Percentiles rank a stretch among this genome's conserved stretches.
Conservation (phyloP, 495 filamentous ascomycete genomes). For the Rhizodiscina lignyota region DNA sequence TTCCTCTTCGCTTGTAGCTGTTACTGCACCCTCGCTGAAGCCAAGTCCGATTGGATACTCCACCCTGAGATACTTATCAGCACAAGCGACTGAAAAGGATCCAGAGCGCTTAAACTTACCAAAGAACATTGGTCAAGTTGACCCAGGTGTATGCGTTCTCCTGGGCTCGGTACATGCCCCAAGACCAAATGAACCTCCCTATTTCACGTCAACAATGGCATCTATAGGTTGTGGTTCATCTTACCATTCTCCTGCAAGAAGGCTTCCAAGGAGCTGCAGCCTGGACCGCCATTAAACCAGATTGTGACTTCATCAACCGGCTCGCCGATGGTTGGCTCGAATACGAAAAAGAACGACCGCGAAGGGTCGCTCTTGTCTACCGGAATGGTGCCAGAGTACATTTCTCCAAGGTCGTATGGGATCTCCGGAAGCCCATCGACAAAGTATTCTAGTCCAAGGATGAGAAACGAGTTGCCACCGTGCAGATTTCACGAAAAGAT, state of each 20-base stretch:
- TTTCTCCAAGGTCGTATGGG: slow-evolving; percentile 1
- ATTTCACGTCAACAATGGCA: too few relatives aligned
- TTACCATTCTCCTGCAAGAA: slow-evolving; percentile 1
- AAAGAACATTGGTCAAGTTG: slow-evolving; percentile 1
- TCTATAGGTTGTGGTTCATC: too few relatives aligned
- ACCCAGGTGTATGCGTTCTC: not conserved
- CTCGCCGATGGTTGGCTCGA: slow-evolving; percentile 1
- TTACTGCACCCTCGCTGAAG: not conserved
- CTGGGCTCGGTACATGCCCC: not conserved
- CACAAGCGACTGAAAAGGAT: too few relatives aligned
- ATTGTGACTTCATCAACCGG: slow-evolving; percentile 1
- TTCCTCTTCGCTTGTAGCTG: slow-evolving; percentile 1
- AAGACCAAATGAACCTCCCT: too few relatives aligned
- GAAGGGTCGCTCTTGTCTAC: slow-evolving; percentile 4
- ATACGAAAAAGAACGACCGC: slow-evolving; percentile 3
- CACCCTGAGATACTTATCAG: slow-evolving; percentile 1
- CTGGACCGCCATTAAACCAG: not conserved
- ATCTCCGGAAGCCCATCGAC: not conserved
- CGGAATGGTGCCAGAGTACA: slow-evolving; percentile 3
- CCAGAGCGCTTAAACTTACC: not conserved
- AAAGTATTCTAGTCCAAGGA: slow-evolving; percentile 1
- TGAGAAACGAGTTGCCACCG: too few relatives aligned
- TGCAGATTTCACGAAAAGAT: too few relatives aligned
- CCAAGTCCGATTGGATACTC: slow-evolving; percentile 2
- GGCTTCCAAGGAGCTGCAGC: slow-evolving; percentile 3